Conservation (phyloP, 2,329 filamentous ascomycete genomes). For the Fusarium tanahbumbuense region DNA sequence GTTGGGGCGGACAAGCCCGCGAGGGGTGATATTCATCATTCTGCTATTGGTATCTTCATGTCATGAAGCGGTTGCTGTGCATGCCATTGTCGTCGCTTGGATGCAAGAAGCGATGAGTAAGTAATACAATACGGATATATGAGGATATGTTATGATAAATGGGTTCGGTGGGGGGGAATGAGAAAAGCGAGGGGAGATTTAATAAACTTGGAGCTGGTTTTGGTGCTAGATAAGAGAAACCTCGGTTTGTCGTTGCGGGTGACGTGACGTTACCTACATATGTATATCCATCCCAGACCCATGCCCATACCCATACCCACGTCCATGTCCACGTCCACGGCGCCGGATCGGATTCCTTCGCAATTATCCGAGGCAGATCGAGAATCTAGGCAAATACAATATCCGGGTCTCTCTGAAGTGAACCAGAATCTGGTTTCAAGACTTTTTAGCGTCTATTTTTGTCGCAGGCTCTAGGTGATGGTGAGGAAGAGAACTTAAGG, state of each 20-base stretch:
- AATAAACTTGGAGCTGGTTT: conserved; percentile 9
- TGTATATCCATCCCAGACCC: background rate
- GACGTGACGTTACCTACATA: conserved; percentile 39
- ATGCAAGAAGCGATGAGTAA: background rate
- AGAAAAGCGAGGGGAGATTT: conserved; percentile 8
- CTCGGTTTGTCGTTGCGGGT: conserved; percentile 5
- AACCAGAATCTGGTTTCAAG: conserved; percentile 26
- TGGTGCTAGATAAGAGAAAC: conserved; percentile 18
- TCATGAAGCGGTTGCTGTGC: conserved; percentile 36
- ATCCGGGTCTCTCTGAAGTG: conserved; percentile 3
- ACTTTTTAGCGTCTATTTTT: conserved; percentile 29
- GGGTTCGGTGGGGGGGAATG: background rate
- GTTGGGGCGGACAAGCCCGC: conserved; percentile 14
- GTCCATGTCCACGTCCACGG: background rate
- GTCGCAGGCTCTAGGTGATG: conserved; percentile 15
- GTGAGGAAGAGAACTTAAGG: conserved; percentile 19
- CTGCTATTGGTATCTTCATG: conserved; percentile 37
- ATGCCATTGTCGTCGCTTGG: conserved; percentile 25
- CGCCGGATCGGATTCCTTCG: background rate
- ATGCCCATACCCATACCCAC: conserved; percentile 11
- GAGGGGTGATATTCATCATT: conserved; percentile 30
- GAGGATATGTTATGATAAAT: background rate
- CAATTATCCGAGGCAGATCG: conserved; percentile 28
- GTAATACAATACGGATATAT: background rate
- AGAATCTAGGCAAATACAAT: background rate